Conservation (phyloP, 148 eudicot genomes). For the Rhododendron ferrugineum region DNA sequence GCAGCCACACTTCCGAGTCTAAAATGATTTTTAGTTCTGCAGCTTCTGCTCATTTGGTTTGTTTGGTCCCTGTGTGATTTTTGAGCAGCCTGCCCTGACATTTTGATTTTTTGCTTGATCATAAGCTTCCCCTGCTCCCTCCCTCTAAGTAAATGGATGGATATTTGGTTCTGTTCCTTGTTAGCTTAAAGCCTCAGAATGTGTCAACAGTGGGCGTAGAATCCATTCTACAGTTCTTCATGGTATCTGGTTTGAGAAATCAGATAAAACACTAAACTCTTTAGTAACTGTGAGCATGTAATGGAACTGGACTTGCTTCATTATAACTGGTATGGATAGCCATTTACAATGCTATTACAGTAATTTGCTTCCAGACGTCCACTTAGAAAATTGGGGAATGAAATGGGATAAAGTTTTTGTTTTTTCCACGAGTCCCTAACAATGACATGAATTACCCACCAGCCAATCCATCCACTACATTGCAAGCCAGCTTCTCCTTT, state of each 20-base stretch:
- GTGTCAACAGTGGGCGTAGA: background rate
- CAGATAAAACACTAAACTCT: no score
- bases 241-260: background rate
- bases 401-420: background rate
- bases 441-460: background rate
- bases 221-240: background rate
- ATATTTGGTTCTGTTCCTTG: background rate
- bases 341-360: background rate
- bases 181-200: background rate
- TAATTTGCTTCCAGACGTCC: background rate
- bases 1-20: background rate
- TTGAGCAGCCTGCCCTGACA: background rate
- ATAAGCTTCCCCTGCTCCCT: background rate
- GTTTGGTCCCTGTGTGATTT: background rate
- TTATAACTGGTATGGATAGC: background rate
- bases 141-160: background rate
- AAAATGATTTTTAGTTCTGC: background rate
- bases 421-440: background rate
- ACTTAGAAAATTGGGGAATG: background rate
- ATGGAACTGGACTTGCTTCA: background rate
- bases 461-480: background rate
- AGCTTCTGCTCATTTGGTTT: background rate
- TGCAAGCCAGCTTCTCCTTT: background rate
- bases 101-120: background rate
- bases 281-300: background rate